phyloP scores from a whole-genome alignment of 1,284 basidiomycete genomes.

The Ganoderma lucidum region DNA sequence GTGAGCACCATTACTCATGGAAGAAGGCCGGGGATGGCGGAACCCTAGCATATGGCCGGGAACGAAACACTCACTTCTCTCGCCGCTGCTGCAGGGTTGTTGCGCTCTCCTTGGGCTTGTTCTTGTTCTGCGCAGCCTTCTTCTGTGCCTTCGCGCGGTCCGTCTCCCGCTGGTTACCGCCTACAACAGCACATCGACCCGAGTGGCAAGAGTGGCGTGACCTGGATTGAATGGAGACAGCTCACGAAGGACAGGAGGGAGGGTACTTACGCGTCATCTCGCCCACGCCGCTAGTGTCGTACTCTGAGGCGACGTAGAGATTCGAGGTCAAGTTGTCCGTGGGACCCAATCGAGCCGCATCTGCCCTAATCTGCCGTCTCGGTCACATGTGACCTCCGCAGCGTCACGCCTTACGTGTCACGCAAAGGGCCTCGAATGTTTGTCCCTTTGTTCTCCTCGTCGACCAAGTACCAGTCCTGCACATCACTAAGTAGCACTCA shows the following conservation, averaged over 20 bases:
- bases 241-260: not conserved
- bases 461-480: not conserved
- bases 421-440: not conserved
- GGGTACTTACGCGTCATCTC: constrained; percentile 39
- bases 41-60: constrained; percentile 2
- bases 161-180: constrained; percentile 82
- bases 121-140: constrained; percentile 62
- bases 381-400: constrained; percentile 11
- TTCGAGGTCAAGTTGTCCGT: constrained; percentile 29
- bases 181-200: constrained; percentile 46
- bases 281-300: constrained; percentile 14
- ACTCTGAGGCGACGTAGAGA: constrained; percentile 14
- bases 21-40: not conserved
- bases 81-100: constrained; percentile 68
- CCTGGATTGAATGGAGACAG: constrained; percentile 37
- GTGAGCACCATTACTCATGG: constrained; percentile 15
- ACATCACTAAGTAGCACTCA: too few relatives aligned
- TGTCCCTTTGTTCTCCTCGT: not conserved
- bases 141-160: constrained; percentile 79
- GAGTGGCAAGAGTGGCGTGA: not conserved
- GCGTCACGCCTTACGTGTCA: constrained; percentile 13
- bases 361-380: constrained; percentile 19
- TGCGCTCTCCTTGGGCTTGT: constrained; percentile 73
- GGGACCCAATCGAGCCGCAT: constrained; percentile 14
- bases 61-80: constrained; percentile 65